Conservation (phyloP, 179 eudicot genomes). For the Camellia oleifera region DNA sequence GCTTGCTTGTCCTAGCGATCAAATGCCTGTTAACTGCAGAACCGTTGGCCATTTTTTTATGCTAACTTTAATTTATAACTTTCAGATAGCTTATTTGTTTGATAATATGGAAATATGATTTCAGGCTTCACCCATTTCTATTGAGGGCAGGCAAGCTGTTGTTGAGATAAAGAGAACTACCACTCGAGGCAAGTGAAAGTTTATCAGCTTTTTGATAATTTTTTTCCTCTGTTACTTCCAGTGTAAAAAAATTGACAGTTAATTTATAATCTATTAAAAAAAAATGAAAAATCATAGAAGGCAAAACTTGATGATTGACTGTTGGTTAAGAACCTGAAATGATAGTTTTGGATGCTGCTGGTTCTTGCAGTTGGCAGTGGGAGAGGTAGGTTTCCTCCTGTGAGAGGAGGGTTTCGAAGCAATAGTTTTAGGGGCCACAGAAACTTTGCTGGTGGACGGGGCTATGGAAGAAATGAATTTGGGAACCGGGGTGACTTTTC, state of each 20-base stretch:
- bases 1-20: background rate
- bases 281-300: background rate
- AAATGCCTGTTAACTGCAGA: background rate
- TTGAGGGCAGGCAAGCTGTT: constrained; percentile 46
- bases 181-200: constrained; percentile 43
- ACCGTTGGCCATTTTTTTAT: background rate
- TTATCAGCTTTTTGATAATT: constrained; percentile 9
- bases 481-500: constrained; percentile 40
- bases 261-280: background rate
- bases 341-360: constrained; percentile 8
- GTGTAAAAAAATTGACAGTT: background rate
- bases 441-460: constrained; percentile 36
- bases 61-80: background rate
- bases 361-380: constrained; percentile 45
- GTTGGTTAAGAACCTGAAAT: background rate
- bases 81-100: background rate
- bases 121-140: constrained; percentile 52
- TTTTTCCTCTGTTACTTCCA: background rate
- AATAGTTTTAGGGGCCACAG: constrained; percentile 56
- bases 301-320: background rate
- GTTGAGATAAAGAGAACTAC: constrained; percentile 64
- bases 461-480: constrained; percentile 40
- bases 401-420: constrained; percentile 49
- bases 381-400: constrained; percentile 38
- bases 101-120: background rate